Evolutionary conservation across 208 protist species (phyloP), one percentile per base, ranked within the genome.

Genomic region (Acanthamoeba lenticulata): DNA sequence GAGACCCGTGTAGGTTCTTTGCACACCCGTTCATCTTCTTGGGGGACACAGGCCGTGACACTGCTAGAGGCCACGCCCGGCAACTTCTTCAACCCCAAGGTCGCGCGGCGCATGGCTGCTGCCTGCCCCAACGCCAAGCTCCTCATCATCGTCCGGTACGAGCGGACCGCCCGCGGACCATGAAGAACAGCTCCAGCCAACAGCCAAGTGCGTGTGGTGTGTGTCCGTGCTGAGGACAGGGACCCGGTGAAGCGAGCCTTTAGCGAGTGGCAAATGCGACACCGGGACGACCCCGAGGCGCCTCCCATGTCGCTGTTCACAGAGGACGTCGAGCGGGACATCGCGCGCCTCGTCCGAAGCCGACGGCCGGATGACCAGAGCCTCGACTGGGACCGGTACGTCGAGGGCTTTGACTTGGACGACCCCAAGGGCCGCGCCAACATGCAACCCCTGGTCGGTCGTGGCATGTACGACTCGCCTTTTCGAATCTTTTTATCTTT

Each of bases 31-130:
- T 34, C 29, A 6, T 36, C 17, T 38, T 74, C 60, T 27, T 5
- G 19, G 5, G 29, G 19, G 13, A 38, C 45, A 55, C 15, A 60
- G 83, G 83, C 83, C 40, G 65, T 29, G 38, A 36, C 36, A 21
- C 47, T 90, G 3, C 55, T 90, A 24, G 83, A 90, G 29, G 83
- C 83, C 11, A 90, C 83, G 34, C 83, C 83, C 5, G 83, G 83
- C 3, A 90, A 90, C 47, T 90, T 90, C 55, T 90, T 90, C 27
- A 90, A 90, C n/a, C 83, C 83, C 29, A 90, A 90, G 83, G 83
- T 45, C 2, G 83, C 83, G 2, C 27, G 83, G 11, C 45, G 83
- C 34, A 90, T 90, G 32, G 83, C 83, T 1, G 52, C 52, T 45
- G 55, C 83, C 11, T 90, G 45, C n/a, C 83, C 83, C 83, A 4